Evolutionary conservation across 306 rosid genomes (phyloP).

Genomic region (Vigna angularis): DNA sequence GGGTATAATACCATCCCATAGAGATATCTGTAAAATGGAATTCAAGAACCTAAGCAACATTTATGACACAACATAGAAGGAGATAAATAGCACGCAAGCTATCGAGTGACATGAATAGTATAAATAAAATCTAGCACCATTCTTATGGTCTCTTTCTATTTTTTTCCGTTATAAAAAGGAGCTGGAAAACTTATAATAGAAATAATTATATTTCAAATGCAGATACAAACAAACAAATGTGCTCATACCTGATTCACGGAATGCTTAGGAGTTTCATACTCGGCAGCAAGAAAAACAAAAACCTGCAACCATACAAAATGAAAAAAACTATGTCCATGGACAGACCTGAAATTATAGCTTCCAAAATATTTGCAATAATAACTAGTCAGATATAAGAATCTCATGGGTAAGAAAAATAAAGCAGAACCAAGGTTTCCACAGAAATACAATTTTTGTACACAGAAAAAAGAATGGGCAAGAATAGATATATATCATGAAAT

Average conservation of each 20-base stretch:
- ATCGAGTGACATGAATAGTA: not conserved
- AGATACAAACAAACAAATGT: constrained; percentile 18
- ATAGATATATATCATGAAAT: constrained; percentile 18
- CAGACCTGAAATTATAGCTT: not conserved
- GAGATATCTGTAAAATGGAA: constrained; percentile 62
- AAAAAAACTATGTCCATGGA: constrained; percentile 25
- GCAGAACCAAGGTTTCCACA: not conserved
- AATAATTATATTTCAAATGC: not conserved
- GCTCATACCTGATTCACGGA: constrained; percentile 73
- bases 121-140: not conserved
- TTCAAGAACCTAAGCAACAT: constrained; percentile 31
- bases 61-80: not conserved
- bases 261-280: constrained; percentile 77
- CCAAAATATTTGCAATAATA: not conserved
- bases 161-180: not conserved
- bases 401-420: not conserved
- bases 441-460: constrained; percentile 3
- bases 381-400: not conserved
- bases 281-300: constrained; percentile 86
- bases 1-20: constrained; percentile 88
- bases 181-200: not conserved
- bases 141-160: not conserved
- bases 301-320: constrained; percentile 59
- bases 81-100: not conserved
- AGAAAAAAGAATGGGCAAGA: constrained; percentile 6